phyloP scores from a whole-genome alignment of 176 grass and related monocot genomes.

The Aechmea fasciata region DNA sequence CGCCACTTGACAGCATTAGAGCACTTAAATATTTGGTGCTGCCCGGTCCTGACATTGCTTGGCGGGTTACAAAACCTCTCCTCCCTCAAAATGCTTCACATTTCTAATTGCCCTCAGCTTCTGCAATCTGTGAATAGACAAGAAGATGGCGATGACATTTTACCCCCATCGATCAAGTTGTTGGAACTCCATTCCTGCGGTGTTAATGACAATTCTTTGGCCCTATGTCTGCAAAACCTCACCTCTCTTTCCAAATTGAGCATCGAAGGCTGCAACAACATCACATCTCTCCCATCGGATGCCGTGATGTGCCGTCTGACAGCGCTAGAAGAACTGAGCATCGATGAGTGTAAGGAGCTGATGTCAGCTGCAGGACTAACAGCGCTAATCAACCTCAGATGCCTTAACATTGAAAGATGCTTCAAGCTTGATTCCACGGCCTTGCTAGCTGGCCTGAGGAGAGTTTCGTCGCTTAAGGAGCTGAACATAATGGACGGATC shows the following conservation, averaged over 20 bases:
- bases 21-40: too few relatives aligned
- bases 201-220: neutral
- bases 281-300: slow-evolving; percentile 1
- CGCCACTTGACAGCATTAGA: neutral
- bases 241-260: slow-evolving; percentile 2
- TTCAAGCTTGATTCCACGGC: neutral
- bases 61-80: neutral
- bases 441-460: neutral
- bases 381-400: neutral
- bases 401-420: neutral
- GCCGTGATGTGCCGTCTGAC: neutral
- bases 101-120: neutral
- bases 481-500: slow-evolving; percentile 15
- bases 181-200: slow-evolving; percentile 10
- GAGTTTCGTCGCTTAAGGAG: neutral
- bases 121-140: neutral
- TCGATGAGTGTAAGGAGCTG: neutral
- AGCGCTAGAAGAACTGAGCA: neutral
- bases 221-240: neutral
- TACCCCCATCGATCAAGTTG: neutral
- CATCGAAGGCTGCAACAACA: slow-evolving; percentile 7
- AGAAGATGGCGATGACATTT: neutral
- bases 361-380: neutral
- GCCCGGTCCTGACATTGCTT: too few relatives aligned
- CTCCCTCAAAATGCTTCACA: neutral